Conservation (phyloP, 1,284 basidiomycete species). For the Inonotus obliquus region DNA sequence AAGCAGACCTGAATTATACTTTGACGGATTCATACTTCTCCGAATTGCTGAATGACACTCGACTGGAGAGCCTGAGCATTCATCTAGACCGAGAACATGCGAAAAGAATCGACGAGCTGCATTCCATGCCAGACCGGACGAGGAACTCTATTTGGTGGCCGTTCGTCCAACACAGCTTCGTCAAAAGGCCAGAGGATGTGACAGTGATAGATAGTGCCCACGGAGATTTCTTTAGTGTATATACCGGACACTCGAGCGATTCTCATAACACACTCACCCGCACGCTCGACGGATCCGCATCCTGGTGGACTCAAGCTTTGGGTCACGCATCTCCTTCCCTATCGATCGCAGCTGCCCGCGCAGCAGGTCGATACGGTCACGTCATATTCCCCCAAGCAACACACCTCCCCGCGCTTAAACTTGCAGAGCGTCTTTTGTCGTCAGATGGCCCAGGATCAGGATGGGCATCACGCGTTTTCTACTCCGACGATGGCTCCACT, state of each 20-base stretch:
- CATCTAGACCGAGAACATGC: conserved; percentile 65
- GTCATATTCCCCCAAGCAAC: conserved; percentile 92
- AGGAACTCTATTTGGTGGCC: conserved; percentile 93
- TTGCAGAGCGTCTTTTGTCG: conserved; percentile 68
- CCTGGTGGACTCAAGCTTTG: conserved; percentile 97
- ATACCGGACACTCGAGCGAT: conserved; percentile 31
- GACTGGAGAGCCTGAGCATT: conserved; percentile 48
- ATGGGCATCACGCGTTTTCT: conserved; percentile 92
- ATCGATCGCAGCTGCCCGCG: conserved; percentile 82
- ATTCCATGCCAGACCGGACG: conserved; percentile 76
- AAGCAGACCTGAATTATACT: conserved; percentile 45
- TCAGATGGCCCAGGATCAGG: conserved; percentile 71
- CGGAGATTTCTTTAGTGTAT: conserved; percentile 81
- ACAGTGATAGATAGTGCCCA: conserved; percentile 91
- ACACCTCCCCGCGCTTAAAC: conserved; percentile 78
- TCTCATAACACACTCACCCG: conserved; percentile 48
- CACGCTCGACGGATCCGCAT: conserved; percentile 88
- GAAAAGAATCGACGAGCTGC: conserved; percentile 61
- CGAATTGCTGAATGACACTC: conserved; percentile 35
- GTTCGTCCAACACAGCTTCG: conserved; percentile 87
- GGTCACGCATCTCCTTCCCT: conserved; percentile 81
- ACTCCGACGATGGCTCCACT: conserved; percentile 92
- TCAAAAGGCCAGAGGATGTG: conserved; percentile 67
- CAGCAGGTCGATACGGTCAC: conserved; percentile 93
- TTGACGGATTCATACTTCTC: conserved; percentile 72